Conservation (phyloP, 2,329 filamentous ascomycete genomes). For the Aspergillus brasiliensis region DNA sequence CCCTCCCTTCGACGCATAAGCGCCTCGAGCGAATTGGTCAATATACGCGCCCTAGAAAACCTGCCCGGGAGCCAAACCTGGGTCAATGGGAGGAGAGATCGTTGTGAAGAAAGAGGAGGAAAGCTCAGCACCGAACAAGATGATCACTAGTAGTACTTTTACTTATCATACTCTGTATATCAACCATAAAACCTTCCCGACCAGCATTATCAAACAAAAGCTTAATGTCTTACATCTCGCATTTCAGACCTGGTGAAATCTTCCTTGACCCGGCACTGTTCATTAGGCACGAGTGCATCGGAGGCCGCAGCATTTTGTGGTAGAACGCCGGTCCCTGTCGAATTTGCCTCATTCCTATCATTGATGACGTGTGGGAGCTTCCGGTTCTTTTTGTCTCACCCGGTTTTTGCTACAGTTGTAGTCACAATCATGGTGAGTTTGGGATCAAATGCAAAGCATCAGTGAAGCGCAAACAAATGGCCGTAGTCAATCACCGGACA, state of each 20-base stretch:
- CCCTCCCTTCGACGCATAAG: constrained; percentile 12
- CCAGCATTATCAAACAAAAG: neutral
- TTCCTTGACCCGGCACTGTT: constrained; percentile 4
- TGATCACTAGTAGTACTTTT: neutral
- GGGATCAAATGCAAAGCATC: neutral
- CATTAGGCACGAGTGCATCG: constrained; percentile 22
- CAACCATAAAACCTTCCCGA: constrained; percentile 1
- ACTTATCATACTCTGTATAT: constrained; percentile 1
- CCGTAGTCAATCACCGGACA: neutral
- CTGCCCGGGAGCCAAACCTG: neutral
- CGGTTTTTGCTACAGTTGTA: neutral
- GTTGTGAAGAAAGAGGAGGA: neutral
- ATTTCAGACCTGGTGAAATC: constrained; percentile 8
- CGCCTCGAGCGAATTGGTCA: constrained; percentile 11
- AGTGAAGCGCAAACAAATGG: neutral
- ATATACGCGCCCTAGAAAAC: neutral
- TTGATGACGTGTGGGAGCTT: neutral
- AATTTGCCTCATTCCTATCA: constrained; percentile 8
- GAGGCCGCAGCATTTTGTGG: neutral
- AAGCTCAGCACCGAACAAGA: neutral
- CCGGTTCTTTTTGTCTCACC: neutral
- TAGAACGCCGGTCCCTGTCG: neutral
- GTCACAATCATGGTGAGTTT: neutral
- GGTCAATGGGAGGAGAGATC: neutral
- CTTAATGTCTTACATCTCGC: constrained; percentile 11